Conservation (phyloP, 1,284 basidiomycete genomes). For the Bjerkandera adusta region DNA sequence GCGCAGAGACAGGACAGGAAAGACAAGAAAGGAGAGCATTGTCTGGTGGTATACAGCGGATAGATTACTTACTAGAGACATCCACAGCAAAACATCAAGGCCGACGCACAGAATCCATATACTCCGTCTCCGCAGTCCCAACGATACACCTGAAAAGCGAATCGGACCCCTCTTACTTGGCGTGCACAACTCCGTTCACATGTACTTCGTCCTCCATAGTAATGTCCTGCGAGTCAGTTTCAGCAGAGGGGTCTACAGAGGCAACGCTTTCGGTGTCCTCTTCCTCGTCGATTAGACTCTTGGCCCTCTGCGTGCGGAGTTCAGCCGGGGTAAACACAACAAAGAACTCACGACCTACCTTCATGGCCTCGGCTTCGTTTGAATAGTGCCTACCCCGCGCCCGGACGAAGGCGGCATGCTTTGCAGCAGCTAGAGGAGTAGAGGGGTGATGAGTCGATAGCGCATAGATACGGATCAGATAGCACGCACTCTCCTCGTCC, state of each 20-base stretch:
- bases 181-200: constrained; percentile 29
- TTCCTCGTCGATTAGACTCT: constrained; percentile 62
- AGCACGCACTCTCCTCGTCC: constrained; percentile 77
- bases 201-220: constrained; percentile 28
- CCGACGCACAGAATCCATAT: too few species aligned
- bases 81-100: background rate
- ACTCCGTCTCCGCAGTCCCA: too few species aligned
- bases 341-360: constrained; percentile 43
- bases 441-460: background rate
- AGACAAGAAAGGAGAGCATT: background rate
- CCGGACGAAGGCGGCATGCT: constrained; percentile 81
- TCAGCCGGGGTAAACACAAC: constrained; percentile 6
- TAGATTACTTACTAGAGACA: too few species aligned
- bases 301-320: constrained; percentile 50
- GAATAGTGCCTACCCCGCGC: constrained; percentile 86
- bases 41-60: background rate
- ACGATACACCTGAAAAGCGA: too few species aligned
- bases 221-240: constrained; percentile 26
- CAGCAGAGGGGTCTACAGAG: constrained; percentile 23
- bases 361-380: constrained; percentile 92
- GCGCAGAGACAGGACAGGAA: background rate
- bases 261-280: constrained; percentile 49
- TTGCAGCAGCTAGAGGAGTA: constrained; percentile 59
- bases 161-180: constrained; percentile 7
- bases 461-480: constrained; percentile 5